Base-by-base conservation (phyloP, 495 filamentous ascomycete species). In the Penicillium longicatenatum region DNA sequence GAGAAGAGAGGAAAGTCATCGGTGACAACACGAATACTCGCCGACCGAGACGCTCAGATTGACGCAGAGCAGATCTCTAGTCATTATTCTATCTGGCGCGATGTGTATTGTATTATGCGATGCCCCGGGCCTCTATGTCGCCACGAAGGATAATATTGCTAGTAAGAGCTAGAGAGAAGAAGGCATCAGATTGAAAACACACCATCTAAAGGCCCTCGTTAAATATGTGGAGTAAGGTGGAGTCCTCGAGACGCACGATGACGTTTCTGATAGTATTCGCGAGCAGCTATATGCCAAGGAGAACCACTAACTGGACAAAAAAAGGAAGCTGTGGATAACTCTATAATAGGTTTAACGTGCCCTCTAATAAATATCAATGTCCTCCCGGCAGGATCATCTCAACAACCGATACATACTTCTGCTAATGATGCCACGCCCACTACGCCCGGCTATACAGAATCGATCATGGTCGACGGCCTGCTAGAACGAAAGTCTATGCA, bases 111-210 rank as follows among this genome's bases (percentile, higher is more conserved):
- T 33, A 11, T 33, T 33, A 33, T 33, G 30, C 30, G 57, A 52
- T 65, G 59, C 53, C 65, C 62, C 31, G 45, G 62, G 14, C 57
- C 57, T 35, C 60, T 46, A 61, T 68, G 30, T 57, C 59, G 57
- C 60, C 55, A 60, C 22, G 44, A 63, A 63, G 54, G 60, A 26
- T 52, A 61, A 53, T 63, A 65, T 49, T 61, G 55, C 57, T 65
- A 41, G 65, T 41, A 68, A 64, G 61, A 61, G 26, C 58, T 52
- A 17, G 52, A 64, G 21, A 46, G 58, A 1, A 59, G 61, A 52
- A 50, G n/a, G 29, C 45, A 64, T 31, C 16, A 58, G 37, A 52
- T 47, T 62, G 39, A 31, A 33, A 12, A 62, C 55, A 52, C 50
- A 58, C 31, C 17, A 60, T 33, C 6, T 60, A 7, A 60, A 50